Percentiles rank a stretch among this genome's conserved stretches.
Evolutionary conservation across 2,329 filamentous ascomycete genomes (phyloP).

Genomic region (Pseudogymnoascus destructans): DNA sequence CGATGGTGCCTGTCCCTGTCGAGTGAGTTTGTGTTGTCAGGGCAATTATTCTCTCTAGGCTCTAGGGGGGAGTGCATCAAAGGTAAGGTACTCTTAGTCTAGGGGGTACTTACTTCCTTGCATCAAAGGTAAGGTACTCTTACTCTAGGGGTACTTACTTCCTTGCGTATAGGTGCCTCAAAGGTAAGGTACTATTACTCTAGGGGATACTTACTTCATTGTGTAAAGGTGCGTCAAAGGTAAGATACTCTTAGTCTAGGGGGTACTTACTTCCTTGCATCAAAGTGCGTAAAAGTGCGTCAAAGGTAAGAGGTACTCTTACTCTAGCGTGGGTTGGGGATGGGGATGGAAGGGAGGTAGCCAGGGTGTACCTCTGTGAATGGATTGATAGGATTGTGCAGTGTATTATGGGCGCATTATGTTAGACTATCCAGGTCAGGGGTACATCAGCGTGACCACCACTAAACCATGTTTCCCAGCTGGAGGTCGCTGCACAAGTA

Average conservation of each 20-base stretch:
- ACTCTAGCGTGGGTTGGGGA: conserved; percentile 2
- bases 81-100: background rate
- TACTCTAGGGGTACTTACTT: no score
- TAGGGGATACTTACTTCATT: no score
- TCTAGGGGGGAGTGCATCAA: background rate
- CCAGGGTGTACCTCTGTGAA: background rate
- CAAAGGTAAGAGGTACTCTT: no score
- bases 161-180: no score
- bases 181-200: no score
- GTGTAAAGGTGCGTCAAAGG: no score
- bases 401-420: background rate
- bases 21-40: conserved; percentile 9
- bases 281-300: no score
- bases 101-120: no score
- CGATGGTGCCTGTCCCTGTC: conserved; percentile 1
- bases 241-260: no score
- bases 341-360: background rate
- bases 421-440: background rate
- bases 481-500: conserved; percentile 2
- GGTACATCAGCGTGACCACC: background rate
- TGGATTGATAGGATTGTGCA: background rate
- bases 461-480: conserved; percentile 1
- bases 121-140: no score
- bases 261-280: conserved; percentile 4
- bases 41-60: background rate